Conservation (phyloP, 441 rosid genomes). For the Sinapis alba region DNA sequence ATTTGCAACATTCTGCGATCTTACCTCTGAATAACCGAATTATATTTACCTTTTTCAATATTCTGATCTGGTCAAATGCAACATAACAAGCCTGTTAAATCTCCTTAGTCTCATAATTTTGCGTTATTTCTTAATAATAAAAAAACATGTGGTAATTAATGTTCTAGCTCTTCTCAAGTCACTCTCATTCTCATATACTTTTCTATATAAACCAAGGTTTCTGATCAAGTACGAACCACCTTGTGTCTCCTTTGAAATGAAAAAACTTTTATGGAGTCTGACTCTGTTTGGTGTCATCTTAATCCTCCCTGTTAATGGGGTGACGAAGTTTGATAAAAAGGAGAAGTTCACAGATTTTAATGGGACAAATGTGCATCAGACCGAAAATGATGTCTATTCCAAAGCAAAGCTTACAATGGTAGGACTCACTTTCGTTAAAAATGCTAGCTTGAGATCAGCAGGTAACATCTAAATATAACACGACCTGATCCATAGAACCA, state of each 20-base stretch:
- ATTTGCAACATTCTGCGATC: slow-evolving; percentile 36
- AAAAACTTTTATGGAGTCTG: slow-evolving; percentile 29
- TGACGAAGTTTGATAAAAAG: slow-evolving; percentile 36
- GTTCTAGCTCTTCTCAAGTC: not conserved
- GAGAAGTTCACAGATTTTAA: slow-evolving; percentile 26
- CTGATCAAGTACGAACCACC: slow-evolving; percentile 3
- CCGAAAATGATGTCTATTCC: slow-evolving; percentile 24
- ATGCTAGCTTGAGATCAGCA: slow-evolving; percentile 52
- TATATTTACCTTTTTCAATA: slow-evolving; percentile 21
- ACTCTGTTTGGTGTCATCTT: slow-evolving; percentile 23
- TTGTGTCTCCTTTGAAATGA: slow-evolving; percentile 26
- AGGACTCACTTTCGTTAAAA: slow-evolving; percentile 83
- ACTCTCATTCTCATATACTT: not conserved
- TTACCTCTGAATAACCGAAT: slow-evolving; percentile 19
- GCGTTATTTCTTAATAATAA: not conserved
- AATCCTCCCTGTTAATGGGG: slow-evolving; percentile 16
- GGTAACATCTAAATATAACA: slow-evolving; percentile 43
- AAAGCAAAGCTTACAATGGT: slow-evolving; percentile 59
- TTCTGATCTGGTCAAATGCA: slow-evolving; percentile 39
- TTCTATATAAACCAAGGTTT: slow-evolving; percentile 19
- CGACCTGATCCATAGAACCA: not conserved
- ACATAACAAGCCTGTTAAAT: slow-evolving; percentile 14
- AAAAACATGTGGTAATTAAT: slow-evolving; percentile 3
- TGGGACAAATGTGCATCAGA: slow-evolving; percentile 24
- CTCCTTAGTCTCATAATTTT: not conserved